Conservation (phyloP, 306 rosid species). For the Oemleria cerasiformis region DNA sequence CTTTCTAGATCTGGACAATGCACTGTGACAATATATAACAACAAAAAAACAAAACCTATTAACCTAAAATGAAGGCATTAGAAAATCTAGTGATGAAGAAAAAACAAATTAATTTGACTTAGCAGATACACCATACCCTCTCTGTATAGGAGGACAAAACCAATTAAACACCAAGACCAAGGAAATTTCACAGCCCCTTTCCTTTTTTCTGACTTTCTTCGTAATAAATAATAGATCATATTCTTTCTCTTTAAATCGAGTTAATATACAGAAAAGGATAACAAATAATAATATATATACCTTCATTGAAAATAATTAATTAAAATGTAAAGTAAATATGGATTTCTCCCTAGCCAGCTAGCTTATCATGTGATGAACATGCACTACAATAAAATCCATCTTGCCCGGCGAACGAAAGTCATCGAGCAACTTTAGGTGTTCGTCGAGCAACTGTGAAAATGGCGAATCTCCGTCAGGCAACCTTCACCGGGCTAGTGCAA, state of each 20-base stretch:
- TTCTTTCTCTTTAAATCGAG: too few species aligned
- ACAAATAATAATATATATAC: too few species aligned
- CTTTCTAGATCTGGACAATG: not conserved
- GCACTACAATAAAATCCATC: too few species aligned
- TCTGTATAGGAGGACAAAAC: not conserved
- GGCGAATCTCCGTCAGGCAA: too few species aligned
- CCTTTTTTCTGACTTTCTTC: not conserved
- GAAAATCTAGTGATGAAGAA: not conserved
- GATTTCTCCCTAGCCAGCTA: too few species aligned
- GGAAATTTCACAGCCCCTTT: conserved; percentile 7
- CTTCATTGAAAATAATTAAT: too few species aligned
- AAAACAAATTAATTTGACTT: conserved; percentile 16
- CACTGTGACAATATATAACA: conserved; percentile 1
- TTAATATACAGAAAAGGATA: too few species aligned
- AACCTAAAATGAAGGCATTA: not conserved
- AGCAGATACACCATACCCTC: not conserved
- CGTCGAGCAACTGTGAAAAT: too few species aligned
- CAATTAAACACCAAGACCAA: not conserved
- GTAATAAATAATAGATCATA: not conserved
- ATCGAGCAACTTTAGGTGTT: too few species aligned
- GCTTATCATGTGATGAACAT: conserved; percentile 43
- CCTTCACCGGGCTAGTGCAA: too few species aligned
- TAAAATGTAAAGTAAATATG: too few species aligned
- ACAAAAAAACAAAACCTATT: not conserved
- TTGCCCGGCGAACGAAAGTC: too few species aligned